Base-by-base conservation (phyloP, 139 green algal species). In the Auxenochlorella pyrenoidosa region DNA sequence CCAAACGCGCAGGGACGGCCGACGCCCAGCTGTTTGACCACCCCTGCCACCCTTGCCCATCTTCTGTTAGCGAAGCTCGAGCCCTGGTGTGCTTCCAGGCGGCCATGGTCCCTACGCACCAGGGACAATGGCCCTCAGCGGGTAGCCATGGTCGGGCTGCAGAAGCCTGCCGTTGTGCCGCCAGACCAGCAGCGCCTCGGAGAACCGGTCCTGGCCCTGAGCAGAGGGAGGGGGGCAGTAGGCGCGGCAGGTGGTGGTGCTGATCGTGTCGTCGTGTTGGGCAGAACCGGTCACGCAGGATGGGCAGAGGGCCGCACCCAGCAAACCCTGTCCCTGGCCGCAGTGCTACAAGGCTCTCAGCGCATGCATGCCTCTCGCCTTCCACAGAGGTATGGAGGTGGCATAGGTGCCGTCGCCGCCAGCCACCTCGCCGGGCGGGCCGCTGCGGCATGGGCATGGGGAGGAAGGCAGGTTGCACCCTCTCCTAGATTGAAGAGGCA, bases 91-190 rank as follows among this genome's bases (percentile, higher is more conserved):
- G n/a, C n/a, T n/a, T n/a, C n/a, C n/a, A n/a, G n/a, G n/a, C n/a
- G n/a, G n/a, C n/a, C n/a, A n/a, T n/a, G n/a, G n/a, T n/a, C 36
- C 54, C 54, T 26, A n/a, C 71, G 36, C 71, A 54, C 71, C 71
- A 15, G 71, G 71, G 36, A 78, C 26, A 5, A 78, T 1, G 5
- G 54, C 36, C 1, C 71, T 34, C 38, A 78, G 71, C 36, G 71
- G 71, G 71, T 78, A 78, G 71, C 71, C 71, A 34, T 78, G 71
- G 71, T 78, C 71, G 36, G 71, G 71, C 8, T 44, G 36, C 71
- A 78, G 36, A 36, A 78, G 71, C n/a, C 38, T 5, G 10, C 71
- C 71, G 38, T 78, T 78, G 71, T 78, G 71, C 36, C 19, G 15
- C 71, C 71, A 78, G 71, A 36, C 71, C 71, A 78, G 71, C 36